Evolutionary conservation across 345 rosid genomes (phyloP).

Genomic region (Salix arbutifolia): DNA sequence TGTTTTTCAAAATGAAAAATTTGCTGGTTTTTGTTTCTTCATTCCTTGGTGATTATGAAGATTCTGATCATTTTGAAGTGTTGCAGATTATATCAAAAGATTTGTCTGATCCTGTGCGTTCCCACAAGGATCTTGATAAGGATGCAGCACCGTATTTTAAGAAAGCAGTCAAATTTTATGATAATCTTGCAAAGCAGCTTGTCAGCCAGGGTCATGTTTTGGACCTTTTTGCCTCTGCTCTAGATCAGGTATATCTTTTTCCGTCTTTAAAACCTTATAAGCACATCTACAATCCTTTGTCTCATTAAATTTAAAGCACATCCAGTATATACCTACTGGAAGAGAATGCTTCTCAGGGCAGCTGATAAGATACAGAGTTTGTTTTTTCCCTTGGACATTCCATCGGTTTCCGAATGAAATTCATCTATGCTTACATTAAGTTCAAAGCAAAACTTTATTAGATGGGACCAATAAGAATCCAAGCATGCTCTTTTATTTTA

Average conservation of each 20-base stretch:
- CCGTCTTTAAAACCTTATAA: slow-evolving; percentile 2
- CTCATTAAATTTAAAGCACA: background rate
- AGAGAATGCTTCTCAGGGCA: background rate
- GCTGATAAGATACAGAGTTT: background rate
- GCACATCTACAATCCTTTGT: background rate
- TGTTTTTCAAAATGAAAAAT: background rate
- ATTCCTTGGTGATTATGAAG: background rate
- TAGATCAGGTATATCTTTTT: slow-evolving; percentile 72
- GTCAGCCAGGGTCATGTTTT: slow-evolving; percentile 95
- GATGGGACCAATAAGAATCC: too few species aligned
- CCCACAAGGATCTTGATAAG: slow-evolving; percentile 99
- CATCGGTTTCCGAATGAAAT: background rate
- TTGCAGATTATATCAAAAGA: slow-evolving; percentile 94
- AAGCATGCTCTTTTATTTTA: too few species aligned
- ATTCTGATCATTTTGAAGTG: slow-evolving; percentile 10
- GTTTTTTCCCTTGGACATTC: background rate
- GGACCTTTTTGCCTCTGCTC: slow-evolving; percentile 97
- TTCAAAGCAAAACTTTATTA: background rate
- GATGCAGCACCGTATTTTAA: slow-evolving; percentile 96
- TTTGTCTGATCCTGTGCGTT: slow-evolving; percentile 93
- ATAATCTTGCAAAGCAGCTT: slow-evolving; percentile 82
- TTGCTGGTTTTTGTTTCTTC: slow-evolving; percentile 3
- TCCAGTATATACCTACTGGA: background rate
- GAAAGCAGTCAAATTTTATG: slow-evolving; percentile 94
- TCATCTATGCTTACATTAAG: background rate